Percentiles rank a stretch among this genome's conserved stretches.
Conservation (phyloP, 1,284 basidiomycete species). For the Cutaneotrichosporon spelunceum region DNA sequence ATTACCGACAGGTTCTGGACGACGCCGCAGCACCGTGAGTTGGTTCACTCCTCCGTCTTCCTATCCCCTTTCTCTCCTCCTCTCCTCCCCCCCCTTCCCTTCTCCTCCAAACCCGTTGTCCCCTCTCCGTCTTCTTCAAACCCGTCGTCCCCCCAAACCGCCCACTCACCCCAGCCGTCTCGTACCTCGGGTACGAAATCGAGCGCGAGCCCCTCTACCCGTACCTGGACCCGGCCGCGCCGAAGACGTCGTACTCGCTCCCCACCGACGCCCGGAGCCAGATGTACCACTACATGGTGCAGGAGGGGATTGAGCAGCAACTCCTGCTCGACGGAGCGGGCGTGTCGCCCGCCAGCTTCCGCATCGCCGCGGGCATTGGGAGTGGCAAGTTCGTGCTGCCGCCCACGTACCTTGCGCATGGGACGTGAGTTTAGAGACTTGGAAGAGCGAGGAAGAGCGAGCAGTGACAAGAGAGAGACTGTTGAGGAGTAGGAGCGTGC, state of each 20-base stretch:
- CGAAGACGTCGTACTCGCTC: not conserved
- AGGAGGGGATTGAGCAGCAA: constrained; percentile 5
- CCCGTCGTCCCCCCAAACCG: no score
- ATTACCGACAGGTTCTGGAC: constrained; percentile 16
- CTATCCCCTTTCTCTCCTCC: no score
- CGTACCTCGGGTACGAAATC: constrained; percentile 8
- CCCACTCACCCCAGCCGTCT: constrained; percentile 4
- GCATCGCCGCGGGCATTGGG: constrained; percentile 8
- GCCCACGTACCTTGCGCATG: constrained; percentile 16
- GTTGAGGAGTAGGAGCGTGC: no score
- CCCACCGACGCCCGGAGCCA: constrained; percentile 6
- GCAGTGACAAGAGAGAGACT: no score
- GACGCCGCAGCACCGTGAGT: constrained; percentile 20
- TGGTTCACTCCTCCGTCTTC: no score
- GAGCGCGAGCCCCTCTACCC: constrained; percentile 1
- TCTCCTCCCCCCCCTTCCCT: not conserved
- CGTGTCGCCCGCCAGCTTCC: constrained; percentile 3
- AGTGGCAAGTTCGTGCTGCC: constrained; percentile 13
- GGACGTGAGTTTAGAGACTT: constrained; percentile 14
- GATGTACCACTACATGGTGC: constrained; percentile 15
- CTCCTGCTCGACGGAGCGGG: constrained; percentile 10
- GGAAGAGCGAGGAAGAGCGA: no score
- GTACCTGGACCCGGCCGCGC: constrained; percentile 15
- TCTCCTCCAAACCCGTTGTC: not conserved
- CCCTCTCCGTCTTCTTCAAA: no score